Evolutionary conservation across 805 yeast genomes (phyloP), one percentile per base, ranked within the genome.

Genomic region (Sugiyamaella floridensis): DNA sequence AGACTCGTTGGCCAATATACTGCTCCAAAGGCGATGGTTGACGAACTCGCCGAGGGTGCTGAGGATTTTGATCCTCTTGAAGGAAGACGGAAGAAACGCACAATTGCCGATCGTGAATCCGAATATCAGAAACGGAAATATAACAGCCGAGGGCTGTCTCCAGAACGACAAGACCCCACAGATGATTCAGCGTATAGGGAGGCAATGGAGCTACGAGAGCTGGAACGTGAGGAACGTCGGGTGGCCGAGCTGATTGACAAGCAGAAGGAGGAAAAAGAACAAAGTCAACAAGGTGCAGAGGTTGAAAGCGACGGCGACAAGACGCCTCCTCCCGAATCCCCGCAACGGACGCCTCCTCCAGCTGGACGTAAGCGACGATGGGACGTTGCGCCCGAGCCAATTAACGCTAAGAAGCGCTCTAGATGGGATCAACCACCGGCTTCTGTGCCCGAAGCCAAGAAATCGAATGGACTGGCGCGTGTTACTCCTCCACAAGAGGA

Each of bases 41-140:
- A 65, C 8, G 68, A 65, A 44, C 58, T 58, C 12, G 67, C 65
- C 7, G 60, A 61, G 9, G 62, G 53, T 10, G 60, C 55, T 18
- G 68, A 60, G 10, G 68, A 63, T 12, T 54, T 54, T 11, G 77
- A 73, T 50, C 68, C 63, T 60, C 52, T 63, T 37, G 55, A 47
- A 45, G 59, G 58, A 43, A 55, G 59, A 52, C 47, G 42, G 58
- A 51, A 58, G 57, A 54, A 42, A 51, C 54, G 56, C 43, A 54
- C 61, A 16, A 56, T 64, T 40, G 64, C 58, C 40, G 67, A 69
- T 2, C 67, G 73, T 16, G 81, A 76, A 58, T 68, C 71, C 45
- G 77, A 73, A 4, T 82, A 80, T 61, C 82, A 78, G 47, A 71
- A 66, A 54, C 71, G 73, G 54, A 70, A 73, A 55, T 64, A 65